A percentile compares a stretch with the other conserved stretches of the same genome.
phyloP scores from a whole-genome alignment of 2,329 filamentous ascomycete species.

The Fusarium sterilihyphosum region DNA sequence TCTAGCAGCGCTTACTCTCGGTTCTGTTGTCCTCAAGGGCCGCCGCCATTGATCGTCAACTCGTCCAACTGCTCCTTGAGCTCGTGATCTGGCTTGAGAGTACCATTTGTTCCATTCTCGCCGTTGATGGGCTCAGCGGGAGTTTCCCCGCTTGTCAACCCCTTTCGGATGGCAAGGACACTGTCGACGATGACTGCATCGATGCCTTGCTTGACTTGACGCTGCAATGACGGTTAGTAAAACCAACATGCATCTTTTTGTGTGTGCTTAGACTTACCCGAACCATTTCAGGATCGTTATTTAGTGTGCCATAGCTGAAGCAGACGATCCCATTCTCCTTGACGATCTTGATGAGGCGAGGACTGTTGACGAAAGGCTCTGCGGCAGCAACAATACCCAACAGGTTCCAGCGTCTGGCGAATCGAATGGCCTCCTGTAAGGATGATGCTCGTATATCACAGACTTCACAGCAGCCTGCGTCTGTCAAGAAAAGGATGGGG shows the following conservation, averaged over 20 bases:
- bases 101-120: slow-evolving; percentile 22
- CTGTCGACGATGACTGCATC: slow-evolving; percentile 98
- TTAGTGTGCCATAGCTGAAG: slow-evolving; percentile 90
- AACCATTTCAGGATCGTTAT: slow-evolving; percentile 88
- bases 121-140: slow-evolving; percentile 22
- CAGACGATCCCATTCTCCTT: slow-evolving; percentile 95
- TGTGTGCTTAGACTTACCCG: slow-evolving; percentile 67
- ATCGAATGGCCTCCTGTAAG: slow-evolving; percentile 93
- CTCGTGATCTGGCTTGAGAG: slow-evolving; percentile 18
- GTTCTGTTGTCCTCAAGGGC: slow-evolving; percentile 19
- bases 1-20: background rate
- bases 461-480: slow-evolving; percentile 82
- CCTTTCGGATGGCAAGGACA: slow-evolving; percentile 91
- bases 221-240: slow-evolving; percentile 55
- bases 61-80: slow-evolving; percentile 38
- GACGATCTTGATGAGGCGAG: slow-evolving; percentile 87
- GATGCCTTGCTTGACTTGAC: slow-evolving; percentile 94
- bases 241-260: background rate
- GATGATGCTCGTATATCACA: slow-evolving; percentile 91
- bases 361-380: slow-evolving; percentile 88
- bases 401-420: slow-evolving; percentile 93
- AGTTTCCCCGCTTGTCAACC: slow-evolving; percentile 67
- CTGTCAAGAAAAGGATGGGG: slow-evolving; percentile 92
- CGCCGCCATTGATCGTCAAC: slow-evolving; percentile 34
- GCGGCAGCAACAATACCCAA: slow-evolving; percentile 91